Evolutionary conservation across 2,329 filamentous ascomycete species (phyloP).

Genomic region (Hypoxylon sp.): DNA sequence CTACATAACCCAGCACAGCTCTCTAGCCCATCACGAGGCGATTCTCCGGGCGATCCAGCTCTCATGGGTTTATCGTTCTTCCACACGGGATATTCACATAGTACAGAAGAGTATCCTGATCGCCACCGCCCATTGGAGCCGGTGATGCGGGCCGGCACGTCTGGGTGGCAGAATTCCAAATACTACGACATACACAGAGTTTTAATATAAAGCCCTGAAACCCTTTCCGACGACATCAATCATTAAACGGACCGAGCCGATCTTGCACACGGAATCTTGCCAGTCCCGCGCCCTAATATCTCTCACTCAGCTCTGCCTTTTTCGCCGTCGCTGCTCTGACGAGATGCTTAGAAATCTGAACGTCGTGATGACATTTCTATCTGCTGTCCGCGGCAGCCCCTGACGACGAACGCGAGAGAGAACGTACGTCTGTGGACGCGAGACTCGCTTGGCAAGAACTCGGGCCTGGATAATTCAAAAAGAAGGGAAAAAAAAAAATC

Average conservation of each 20-base stretch:
- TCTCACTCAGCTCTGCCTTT: conserved; percentile 6
- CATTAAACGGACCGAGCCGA: conserved; percentile 32
- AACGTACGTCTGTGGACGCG: background rate
- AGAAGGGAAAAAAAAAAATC: too few species aligned
- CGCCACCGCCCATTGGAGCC: conserved; percentile 7
- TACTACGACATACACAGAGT: conserved; percentile 10
- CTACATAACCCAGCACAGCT: background rate
- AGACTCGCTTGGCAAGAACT: background rate
- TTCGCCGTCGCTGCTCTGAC: conserved; percentile 19
- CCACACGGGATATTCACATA: too few species aligned
- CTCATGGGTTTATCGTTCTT: conserved; percentile 16
- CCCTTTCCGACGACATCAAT: conserved; percentile 12
- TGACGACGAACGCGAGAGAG: background rate
- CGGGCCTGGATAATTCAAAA: background rate
- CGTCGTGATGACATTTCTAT: conserved; percentile 17
- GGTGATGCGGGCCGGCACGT: conserved; percentile 23
- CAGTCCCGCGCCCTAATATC: conserved; percentile 16
- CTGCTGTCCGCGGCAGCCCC: background rate
- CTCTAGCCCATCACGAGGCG: background rate
- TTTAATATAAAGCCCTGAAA: conserved; percentile 30
- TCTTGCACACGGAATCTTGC: conserved; percentile 7
- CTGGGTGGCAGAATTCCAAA: conserved; percentile 27
- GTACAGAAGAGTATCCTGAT: background rate
- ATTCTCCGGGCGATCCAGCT: background rate
- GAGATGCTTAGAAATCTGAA: conserved; percentile 24